Conservation (phyloP, 108 stramenopile species). For the Skeletonema potamos region DNA sequence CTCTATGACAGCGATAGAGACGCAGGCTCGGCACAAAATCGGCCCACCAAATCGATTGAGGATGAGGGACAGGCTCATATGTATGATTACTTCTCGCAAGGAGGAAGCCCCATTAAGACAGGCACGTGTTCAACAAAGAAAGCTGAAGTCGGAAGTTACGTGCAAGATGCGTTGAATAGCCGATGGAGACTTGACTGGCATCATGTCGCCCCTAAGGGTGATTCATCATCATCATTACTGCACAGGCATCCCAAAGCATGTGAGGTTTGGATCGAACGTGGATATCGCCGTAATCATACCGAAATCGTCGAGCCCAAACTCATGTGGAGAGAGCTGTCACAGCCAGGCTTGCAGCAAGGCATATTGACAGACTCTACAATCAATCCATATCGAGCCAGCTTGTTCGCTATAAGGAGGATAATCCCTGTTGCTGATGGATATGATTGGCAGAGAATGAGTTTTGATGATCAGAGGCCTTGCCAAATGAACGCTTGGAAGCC, state of each 20-base stretch:
- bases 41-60: not conserved
- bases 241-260: slow-evolving; percentile 18
- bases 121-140: slow-evolving; percentile 23
- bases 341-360: slow-evolving; percentile 31
- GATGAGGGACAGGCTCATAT: slow-evolving; percentile 16
- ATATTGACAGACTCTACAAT: slow-evolving; percentile 6
- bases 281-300: slow-evolving; percentile 53
- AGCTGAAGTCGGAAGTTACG: slow-evolving; percentile 23
- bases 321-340: slow-evolving; percentile 58
- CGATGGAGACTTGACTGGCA: slow-evolving; percentile 43
- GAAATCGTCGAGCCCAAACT: slow-evolving; percentile 75
- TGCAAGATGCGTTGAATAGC: slow-evolving; percentile 41
- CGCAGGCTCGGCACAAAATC: not conserved
- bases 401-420: slow-evolving; percentile 35
- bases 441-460: slow-evolving; percentile 2
- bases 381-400: slow-evolving; percentile 29
- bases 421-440: slow-evolving; percentile 5
- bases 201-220: not conserved
- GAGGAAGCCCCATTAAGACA: slow-evolving; percentile 11
- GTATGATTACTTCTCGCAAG: slow-evolving; percentile 35
- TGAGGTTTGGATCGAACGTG: slow-evolving; percentile 66
- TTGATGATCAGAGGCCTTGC: not conserved
- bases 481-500: not conserved
- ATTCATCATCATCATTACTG: not conserved
- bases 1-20: not conserved